Conservation (phyloP, 495 filamentous ascomycete species). For the Talaromyces nanjingensis region DNA sequence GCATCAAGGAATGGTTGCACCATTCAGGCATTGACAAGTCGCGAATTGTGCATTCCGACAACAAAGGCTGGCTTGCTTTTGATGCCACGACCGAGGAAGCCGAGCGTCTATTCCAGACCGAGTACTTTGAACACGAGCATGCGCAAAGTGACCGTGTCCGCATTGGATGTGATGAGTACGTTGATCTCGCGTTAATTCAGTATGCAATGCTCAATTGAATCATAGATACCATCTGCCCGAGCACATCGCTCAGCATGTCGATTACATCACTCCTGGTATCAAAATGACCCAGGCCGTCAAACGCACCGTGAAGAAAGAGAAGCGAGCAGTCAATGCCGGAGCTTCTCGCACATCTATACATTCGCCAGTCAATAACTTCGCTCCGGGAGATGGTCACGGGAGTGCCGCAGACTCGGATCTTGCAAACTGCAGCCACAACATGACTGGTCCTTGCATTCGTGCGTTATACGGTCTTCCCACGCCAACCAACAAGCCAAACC, state of each 20-base stretch:
- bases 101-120: conserved; percentile 49
- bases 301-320: conserved; percentile 1
- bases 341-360: background rate
- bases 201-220: background rate
- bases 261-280: conserved; percentile 9
- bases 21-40: conserved; percentile 38
- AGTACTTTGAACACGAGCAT: conserved; percentile 54
- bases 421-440: conserved; percentile 34
- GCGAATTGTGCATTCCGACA: conserved; percentile 41
- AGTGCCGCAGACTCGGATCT: conserved; percentile 6
- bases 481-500: conserved; percentile 19
- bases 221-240: conserved; percentile 8
- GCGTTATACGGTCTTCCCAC: conserved; percentile 45
- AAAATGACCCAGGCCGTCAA: conserved; percentile 10
- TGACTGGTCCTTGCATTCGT: conserved; percentile 48
- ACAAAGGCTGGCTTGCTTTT: conserved; percentile 51
- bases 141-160: conserved; percentile 30
- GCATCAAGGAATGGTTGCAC: conserved; percentile 7
- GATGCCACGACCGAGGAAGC: conserved; percentile 48
- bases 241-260: conserved; percentile 7
- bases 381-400: background rate
- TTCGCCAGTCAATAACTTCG: background rate
- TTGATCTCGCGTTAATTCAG: background rate
- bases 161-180: conserved; percentile 41
- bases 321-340: background rate